Evolutionary conservation across 495 filamentous ascomycete species (phyloP), one percentile per base, ranked within the genome.

Genomic region (Penicillium steckii): DNA sequence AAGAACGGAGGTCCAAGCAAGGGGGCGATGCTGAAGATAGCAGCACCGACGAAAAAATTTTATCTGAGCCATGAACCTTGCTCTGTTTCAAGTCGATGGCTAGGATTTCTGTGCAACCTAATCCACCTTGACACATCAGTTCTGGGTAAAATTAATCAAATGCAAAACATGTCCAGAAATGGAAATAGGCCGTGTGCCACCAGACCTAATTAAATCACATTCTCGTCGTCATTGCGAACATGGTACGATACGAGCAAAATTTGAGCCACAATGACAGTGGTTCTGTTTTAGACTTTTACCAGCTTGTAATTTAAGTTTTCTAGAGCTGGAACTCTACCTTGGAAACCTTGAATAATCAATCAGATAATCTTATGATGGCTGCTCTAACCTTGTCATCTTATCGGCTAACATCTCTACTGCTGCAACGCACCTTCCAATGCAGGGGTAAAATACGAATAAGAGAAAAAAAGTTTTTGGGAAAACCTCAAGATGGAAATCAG

Each of bases 301-400:
- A 42, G 38, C 38, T 22, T 18, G 32, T 30, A 24, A 29, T 38
- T 30, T 35, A 33, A 30, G 38, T 41, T 41, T 21, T 10, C 4
- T 12, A 17, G n/a, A 2, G 18, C 38, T 8, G 8, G 38, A 19
- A 41, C 38, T 41, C 7, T 1, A 41, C 38, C 38, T 22, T 41
- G 19, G 38, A 19, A 21, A 41, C 18, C 18, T 23, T 13, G 6
- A 21, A 2, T 17, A 45, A 52, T 52, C 49, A 33, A 59, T 59
- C 56, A 59, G 51, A 55, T 59, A 59, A 59, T 57, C 38, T 35
- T 26, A n/a, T 3, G n/a, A 47, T n/a, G 15, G 44, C 15, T 17
- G n/a, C 17, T 15, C 18, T 41, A 21, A 41, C 8, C 38, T 23
- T 8, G 38, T 41, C 13, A 13, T 7, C 2, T 21, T 12, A 23